Evolutionary conservation across 306 rosid genomes (phyloP), one percentile per base, ranked within the genome.

Genomic region (Prunus kanzakura): DNA sequence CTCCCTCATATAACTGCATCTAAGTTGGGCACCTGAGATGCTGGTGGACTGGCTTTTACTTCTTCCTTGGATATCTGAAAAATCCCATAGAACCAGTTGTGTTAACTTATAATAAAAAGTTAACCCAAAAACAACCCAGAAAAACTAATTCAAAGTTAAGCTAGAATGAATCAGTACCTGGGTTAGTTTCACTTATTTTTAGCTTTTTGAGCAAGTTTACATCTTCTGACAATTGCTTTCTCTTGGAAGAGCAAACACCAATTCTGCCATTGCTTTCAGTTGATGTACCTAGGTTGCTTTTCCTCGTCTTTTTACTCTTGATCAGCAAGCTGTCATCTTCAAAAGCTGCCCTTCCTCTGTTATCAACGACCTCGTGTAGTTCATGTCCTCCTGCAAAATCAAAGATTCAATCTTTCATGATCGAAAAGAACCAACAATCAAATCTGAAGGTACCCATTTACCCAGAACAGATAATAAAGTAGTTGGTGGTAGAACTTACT

Each of bases 201-300:
- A 89, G 82, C 85, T 85, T 94, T 86, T 94, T 90, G 67, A 86
- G 79, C 51, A 69, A 80, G 74, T 72, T 85, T 55, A 85, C 58
- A 78, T 83, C 90, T 76, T 90, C 93, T 50, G 51, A 67, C 47
- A 67, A 22, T 14, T 83, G 86, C 71, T 90, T 91, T 79, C 98
- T 87, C 88, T 90, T 94, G 72, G 75, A 49, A 11, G 54, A 69
- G 81, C 87, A 72, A 60, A 72, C 74, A 29, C 75, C 84, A 72
- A 27, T 18, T 18, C 20, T 18, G 8, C 20, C 65, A 61, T 61
- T 79, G 64, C 72, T 72, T 64, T 38, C 43, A 38, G 43, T 38
- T 38, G 43, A 38, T 7, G 43, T 7, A 38, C 43, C 43, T 38
- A 9, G 43, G 43, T 61, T 77, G 64, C 72, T 74, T 64, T 68